Evolutionary conservation across 179 eudicot genomes (phyloP), one percentile per base, ranked within the genome.

Genomic region (Vitellaria paradoxa): DNA sequence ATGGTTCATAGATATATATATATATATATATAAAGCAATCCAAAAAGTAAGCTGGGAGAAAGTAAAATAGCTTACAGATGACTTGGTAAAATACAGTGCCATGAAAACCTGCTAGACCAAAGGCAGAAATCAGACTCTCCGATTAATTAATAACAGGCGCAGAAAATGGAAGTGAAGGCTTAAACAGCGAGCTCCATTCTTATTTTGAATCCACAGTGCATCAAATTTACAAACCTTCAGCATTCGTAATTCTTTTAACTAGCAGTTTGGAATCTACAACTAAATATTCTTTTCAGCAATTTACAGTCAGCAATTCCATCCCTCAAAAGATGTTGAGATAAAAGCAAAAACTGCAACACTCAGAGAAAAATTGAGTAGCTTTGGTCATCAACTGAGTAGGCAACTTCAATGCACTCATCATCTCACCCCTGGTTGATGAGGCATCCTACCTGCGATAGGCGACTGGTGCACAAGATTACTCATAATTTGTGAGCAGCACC

Each of bases 361-460:
- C 18, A 21, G 18, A 21, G 37, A 30, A 49, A 69, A 69, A 47
- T n/a, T 13, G 15, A 47, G 24, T 10, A 40, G 40, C n/a, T 47
- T 69, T 69, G 73, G 57, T 10, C 47, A 49, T 69, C 57, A 21
- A 69, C 56, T 49, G 73, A 15, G 40, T 69, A 2, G 59, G 37
- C 37, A 14, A 21, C 55, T 49, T 69, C 37, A 50, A 49, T 69
- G 23, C 20, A 50, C 21, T 67, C 52, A 45, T 12, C 59, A 47
- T 49, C 37, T 47, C 57, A 14, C 52, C 12, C 73, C 2, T 6
- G 37, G 6, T 14, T 37, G 7, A 42, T 45, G 40, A 7, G 70
- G 70, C 70, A 37, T 30, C 37, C 37, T 30, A 30, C 37, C 37
- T 30, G 37, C 37, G 37, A 30, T 30, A 30, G 37, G 37, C 37